phyloP scores from a whole-genome alignment of 192 early-diverging fungal species.

The Backusella tarrabulga region DNA sequence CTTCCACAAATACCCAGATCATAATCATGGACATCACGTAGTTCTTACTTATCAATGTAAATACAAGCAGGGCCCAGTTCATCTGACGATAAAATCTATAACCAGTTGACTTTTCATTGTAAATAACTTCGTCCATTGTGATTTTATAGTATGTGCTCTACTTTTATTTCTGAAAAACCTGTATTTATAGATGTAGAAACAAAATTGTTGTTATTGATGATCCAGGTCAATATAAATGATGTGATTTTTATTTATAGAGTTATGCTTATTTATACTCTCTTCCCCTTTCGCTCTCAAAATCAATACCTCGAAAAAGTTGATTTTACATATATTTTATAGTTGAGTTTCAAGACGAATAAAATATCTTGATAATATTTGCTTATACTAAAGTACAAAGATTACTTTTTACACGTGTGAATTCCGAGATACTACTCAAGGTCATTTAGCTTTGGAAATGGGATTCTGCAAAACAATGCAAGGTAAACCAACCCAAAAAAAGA shows the following conservation, averaged over 20 bases:
- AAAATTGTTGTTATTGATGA: background rate
- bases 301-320: background rate
- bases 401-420: background rate
- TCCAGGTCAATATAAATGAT: background rate
- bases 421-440: background rate
- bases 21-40: background rate
- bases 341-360: background rate
- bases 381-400: background rate
- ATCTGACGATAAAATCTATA: background rate
- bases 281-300: background rate
- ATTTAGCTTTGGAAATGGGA: background rate
- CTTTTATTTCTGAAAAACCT: background rate
- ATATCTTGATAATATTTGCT: background rate
- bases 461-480: background rate
- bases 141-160: background rate
- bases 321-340: background rate
- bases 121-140: background rate
- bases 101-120: no score
- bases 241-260: background rate
- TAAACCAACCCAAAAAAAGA: background rate
- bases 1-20: background rate
- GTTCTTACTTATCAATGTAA: background rate
- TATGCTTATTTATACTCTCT: background rate
- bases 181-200: background rate
- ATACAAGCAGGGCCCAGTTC: background rate